phyloP scores from a whole-genome alignment of 306 rosid species.

The Sesbania bispinosa region DNA sequence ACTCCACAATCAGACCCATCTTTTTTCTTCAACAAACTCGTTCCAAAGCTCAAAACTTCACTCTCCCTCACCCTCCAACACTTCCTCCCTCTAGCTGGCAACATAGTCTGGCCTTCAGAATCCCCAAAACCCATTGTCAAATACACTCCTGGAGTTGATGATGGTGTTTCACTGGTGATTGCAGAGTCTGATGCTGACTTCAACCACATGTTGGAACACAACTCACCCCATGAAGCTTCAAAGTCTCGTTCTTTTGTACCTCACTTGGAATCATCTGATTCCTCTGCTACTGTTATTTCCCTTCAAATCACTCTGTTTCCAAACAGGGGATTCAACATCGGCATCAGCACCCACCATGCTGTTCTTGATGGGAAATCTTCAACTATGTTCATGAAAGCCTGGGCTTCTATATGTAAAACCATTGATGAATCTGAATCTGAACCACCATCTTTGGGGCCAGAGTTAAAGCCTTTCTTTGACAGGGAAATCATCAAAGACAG shows the following conservation, averaged over 20 bases:
- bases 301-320: constrained; percentile 55
- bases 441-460: neutral
- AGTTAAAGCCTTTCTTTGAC: constrained; percentile 40
- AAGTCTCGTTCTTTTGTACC: constrained; percentile 42
- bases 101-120: constrained; percentile 36
- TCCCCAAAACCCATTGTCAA: constrained; percentile 35
- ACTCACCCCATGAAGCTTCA: constrained; percentile 17
- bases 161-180: constrained; percentile 38
- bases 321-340: constrained; percentile 44
- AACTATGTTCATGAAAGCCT: constrained; percentile 45
- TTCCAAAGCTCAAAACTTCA: constrained; percentile 46
- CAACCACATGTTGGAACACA: neutral
- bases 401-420: constrained; percentile 38
- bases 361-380: constrained; percentile 52
- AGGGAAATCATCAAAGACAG: constrained; percentile 33
- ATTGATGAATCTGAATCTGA: neutral
- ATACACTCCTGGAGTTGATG: constrained; percentile 33
- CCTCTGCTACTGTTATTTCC: constrained; percentile 33
- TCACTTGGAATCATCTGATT: constrained; percentile 23
- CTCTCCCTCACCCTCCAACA: constrained; percentile 55
- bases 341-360: constrained; percentile 42
- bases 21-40: constrained; percentile 1
- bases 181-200: constrained; percentile 45
- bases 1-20: neutral
- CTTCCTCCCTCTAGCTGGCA: constrained; percentile 48